phyloP scores from a whole-genome alignment of 129 eudicot species.

The Ambrosia trifida region DNA sequence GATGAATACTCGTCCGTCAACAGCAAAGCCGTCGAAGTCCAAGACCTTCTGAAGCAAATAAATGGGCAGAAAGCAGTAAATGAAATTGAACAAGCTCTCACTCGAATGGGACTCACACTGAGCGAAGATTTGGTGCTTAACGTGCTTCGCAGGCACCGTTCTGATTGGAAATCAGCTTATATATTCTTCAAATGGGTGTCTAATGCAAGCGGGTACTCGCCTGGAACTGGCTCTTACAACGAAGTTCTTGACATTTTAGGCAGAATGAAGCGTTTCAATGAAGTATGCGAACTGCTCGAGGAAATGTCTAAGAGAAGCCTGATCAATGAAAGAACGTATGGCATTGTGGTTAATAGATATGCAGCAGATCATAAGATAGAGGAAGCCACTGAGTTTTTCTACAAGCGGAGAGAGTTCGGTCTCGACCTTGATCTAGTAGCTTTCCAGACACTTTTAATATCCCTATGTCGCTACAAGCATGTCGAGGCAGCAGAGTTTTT shows the following conservation, averaged over 20 bases:
- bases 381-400: slow-evolving; percentile 58
- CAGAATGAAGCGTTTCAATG: slow-evolving; percentile 55
- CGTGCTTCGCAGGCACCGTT: slow-evolving; percentile 68
- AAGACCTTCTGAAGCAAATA: slow-evolving; percentile 45
- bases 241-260: slow-evolving; percentile 75
- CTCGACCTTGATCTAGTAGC: slow-evolving; percentile 58
- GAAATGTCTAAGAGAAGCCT: slow-evolving; percentile 68
- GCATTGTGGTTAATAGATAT: slow-evolving; percentile 54
- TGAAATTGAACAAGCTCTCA: slow-evolving; percentile 45
- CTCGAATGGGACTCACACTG: slow-evolving; percentile 22
- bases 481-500: slow-evolving; percentile 80
- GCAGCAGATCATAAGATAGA: slow-evolving; percentile 77
- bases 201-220: slow-evolving; percentile 40
- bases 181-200: slow-evolving; percentile 72
- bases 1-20: slow-evolving; percentile 29
- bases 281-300: slow-evolving; percentile 64
- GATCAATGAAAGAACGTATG: slow-evolving; percentile 61
- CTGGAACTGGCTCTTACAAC: slow-evolving; percentile 49
- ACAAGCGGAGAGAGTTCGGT: slow-evolving; percentile 57
- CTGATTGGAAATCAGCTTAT: slow-evolving; percentile 77
- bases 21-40: slow-evolving; percentile 49
- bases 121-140: slow-evolving; percentile 59
- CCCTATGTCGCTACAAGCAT: slow-evolving; percentile 80
- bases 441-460: slow-evolving; percentile 69
- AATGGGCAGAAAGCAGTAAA: slow-evolving; percentile 20